These are phyloP conservation scores for Amanita jacksonii DNA, from an alignment of 768 basidiomycete species.

Conservation along the genomic window DNA sequence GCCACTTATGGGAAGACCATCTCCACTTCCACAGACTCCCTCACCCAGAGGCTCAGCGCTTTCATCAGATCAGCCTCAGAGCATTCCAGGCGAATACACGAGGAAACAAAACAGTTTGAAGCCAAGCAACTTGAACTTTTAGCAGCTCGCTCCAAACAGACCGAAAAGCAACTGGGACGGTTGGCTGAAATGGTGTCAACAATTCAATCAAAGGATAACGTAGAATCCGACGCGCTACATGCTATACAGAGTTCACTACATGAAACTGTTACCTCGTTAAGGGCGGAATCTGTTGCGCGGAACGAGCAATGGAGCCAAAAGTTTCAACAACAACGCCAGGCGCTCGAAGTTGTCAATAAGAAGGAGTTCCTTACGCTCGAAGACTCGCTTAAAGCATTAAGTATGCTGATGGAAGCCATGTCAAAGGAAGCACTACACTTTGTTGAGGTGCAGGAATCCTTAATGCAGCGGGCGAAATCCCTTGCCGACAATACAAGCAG, in stretches of 20 bases:
- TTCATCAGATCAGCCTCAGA: conserved; percentile 51
- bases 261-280: conserved; percentile 43
- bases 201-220: conserved; percentile 47
- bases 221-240: conserved; percentile 43
- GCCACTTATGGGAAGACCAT: conserved; percentile 52
- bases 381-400: conserved; percentile 47
- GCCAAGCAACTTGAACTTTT: conserved; percentile 47
- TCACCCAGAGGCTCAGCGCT: conserved; percentile 50
- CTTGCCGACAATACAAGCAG: conserved; percentile 31
- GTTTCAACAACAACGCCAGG: conserved; percentile 37
- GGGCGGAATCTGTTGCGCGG: conserved; percentile 46
- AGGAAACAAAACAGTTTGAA: conserved; percentile 48
- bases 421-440: conserved; percentile 49
- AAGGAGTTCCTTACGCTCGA: conserved; percentile 45
- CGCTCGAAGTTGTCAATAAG: conserved; percentile 33
- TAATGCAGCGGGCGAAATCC: conserved; percentile 38
- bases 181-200: conserved; percentile 40
- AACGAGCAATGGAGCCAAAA: conserved; percentile 38
- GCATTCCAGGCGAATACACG: conserved; percentile 41
- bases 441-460: conserved; percentile 43
- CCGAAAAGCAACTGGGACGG: conserved; percentile 49
- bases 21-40: conserved; percentile 37
- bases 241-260: conserved; percentile 38
- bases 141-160: conserved; percentile 36
- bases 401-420: conserved; percentile 49